Conservation (phyloP, 2,329 filamentous ascomycete species). For the Ophiocordyceps unilateralis region DNA sequence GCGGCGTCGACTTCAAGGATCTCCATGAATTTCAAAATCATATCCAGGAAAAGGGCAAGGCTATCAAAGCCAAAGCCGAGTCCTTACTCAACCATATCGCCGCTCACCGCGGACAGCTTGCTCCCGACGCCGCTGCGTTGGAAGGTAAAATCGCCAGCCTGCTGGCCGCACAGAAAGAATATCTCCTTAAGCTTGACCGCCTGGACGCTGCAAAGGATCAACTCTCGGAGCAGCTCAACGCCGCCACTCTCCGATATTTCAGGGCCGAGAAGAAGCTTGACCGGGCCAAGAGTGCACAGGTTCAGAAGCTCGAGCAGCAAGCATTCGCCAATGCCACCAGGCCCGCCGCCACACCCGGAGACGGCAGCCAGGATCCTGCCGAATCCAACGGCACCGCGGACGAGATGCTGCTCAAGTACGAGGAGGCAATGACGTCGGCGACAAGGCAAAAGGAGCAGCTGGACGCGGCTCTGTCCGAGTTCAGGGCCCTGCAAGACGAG, state of each 20-base stretch:
- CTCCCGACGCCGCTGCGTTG: constrained; percentile 53
- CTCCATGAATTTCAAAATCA: constrained; percentile 64
- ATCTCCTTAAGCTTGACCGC: constrained; percentile 58
- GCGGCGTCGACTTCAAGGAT: constrained; percentile 43
- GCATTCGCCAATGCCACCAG: constrained; percentile 53
- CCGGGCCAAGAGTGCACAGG: constrained; percentile 70
- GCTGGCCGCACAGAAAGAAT: constrained; percentile 67
- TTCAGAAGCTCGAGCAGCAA: constrained; percentile 83
- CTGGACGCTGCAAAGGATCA: constrained; percentile 66
- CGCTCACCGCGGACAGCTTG: constrained; percentile 31
- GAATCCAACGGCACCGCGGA: constrained; percentile 39
- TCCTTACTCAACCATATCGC: constrained; percentile 45
- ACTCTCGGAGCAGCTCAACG: constrained; percentile 72
- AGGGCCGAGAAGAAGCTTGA: constrained; percentile 92
- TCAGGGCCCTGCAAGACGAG: constrained; percentile 57
- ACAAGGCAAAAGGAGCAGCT: constrained; percentile 81
- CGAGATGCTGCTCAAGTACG: constrained; percentile 58
- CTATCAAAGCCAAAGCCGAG: constrained; percentile 59
- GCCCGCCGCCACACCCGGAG: constrained; percentile 18
- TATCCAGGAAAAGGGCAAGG: constrained; percentile 55
- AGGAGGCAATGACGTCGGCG: constrained; percentile 59
- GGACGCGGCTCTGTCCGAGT: constrained; percentile 61
- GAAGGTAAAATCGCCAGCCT: constrained; percentile 60
- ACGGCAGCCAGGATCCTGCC: constrained; percentile 31
- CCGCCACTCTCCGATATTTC: constrained; percentile 78